Percentiles rank a stretch among this genome's conserved stretches.
Conservation (phyloP, 2,329 filamentous ascomycete species). For the Colletotrichum paranaense region DNA sequence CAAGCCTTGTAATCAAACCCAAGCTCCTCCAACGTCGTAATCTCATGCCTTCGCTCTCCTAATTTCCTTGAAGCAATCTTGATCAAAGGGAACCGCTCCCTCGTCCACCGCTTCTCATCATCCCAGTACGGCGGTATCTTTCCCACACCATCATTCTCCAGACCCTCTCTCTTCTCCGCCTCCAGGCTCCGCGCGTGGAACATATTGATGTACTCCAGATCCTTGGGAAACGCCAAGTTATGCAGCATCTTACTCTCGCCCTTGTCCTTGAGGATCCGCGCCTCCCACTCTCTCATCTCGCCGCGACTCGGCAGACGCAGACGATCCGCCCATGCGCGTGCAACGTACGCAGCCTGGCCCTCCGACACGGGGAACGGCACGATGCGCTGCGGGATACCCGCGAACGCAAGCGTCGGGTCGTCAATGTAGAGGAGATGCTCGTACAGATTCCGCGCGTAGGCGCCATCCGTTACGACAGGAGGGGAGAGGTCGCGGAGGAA, state of each 20-base stretch:
- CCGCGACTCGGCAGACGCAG: conserved; percentile 63
- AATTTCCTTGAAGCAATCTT: conserved; percentile 51
- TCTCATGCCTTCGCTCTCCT: conserved; percentile 47
- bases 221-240: conserved; percentile 59
- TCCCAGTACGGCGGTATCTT: conserved; percentile 54
- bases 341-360: conserved; percentile 74
- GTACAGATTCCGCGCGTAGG: conserved; percentile 70
- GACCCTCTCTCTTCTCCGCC: conserved; percentile 41
- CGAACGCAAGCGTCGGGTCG: conserved; percentile 74
- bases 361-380: conserved; percentile 80
- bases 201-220: conserved; percentile 70
- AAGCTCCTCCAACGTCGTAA: conserved; percentile 60
- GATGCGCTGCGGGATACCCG: conserved; percentile 73
- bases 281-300: conserved; percentile 74
- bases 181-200: conserved; percentile 60
- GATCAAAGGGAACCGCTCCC: conserved; percentile 52
- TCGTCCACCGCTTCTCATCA: conserved; percentile 51
- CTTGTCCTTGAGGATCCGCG: conserved; percentile 61
- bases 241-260: conserved; percentile 53
- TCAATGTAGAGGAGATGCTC: conserved; percentile 76
- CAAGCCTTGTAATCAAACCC: conserved; percentile 51
- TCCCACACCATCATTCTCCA: conserved; percentile 51
- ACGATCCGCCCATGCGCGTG: conserved; percentile 73
- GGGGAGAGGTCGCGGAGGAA: conserved; percentile 67
- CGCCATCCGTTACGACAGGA: conserved; percentile 68